Conservation (phyloP, 208 protist genomes). For the Leishmania lainsoni region DNA sequence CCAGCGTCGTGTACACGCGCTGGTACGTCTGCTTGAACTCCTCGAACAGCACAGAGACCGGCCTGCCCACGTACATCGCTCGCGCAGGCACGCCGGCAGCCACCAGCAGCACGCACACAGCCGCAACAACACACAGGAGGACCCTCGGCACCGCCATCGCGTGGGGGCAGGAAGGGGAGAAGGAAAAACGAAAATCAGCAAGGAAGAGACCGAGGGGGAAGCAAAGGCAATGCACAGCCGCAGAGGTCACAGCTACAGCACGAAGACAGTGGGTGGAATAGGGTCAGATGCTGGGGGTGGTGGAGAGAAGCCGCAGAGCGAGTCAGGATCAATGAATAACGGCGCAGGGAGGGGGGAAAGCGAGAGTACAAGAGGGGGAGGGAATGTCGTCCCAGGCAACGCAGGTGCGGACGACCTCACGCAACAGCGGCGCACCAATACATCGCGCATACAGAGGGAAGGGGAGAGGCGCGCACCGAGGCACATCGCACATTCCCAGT, state of each 20-base stretch:
- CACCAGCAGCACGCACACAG: constrained; percentile 30
- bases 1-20: constrained; percentile 34
- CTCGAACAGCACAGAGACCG: constrained; percentile 33
- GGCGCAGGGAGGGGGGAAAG: not conserved
- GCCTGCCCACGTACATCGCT: constrained; percentile 19
- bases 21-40: constrained; percentile 49
- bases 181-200: not conserved
- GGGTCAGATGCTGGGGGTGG: not conserved
- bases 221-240: not conserved
- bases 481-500: not conserved
- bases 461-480: not conserved
- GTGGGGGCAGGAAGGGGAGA: not conserved
- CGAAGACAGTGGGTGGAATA: not conserved
- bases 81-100: constrained; percentile 10
- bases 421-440: not conserved
- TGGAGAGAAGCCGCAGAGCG: not conserved
- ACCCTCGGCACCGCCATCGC: constrained; percentile 24
- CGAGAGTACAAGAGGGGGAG: not conserved
- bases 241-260: not conserved
- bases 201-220: not conserved
- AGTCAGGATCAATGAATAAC: not conserved
- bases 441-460: not conserved
- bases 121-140: constrained; percentile 17
- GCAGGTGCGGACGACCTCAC: not conserved
- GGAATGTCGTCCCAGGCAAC: not conserved